Conservation (phyloP, 441 rosid species). For the Sinapis alba region DNA sequence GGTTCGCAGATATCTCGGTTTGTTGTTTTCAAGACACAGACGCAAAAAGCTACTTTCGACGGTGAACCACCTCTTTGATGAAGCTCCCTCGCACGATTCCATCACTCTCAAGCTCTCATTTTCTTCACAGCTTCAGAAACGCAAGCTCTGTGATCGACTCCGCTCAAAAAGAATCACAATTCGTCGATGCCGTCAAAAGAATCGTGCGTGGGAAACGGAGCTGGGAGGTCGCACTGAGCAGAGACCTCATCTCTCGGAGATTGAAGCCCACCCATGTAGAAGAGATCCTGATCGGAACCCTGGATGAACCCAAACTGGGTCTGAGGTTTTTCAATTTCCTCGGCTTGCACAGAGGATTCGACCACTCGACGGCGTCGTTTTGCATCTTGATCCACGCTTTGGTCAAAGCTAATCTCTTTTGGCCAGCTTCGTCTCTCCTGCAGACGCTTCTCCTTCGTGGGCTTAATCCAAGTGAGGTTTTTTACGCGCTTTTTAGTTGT, state of each 20-base stretch:
- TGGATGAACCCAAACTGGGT: conserved; percentile 76
- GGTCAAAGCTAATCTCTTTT: conserved; percentile 52
- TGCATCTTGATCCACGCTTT: conserved; percentile 78
- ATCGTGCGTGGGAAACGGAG: conserved; percentile 67
- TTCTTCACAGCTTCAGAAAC: conserved; percentile 24
- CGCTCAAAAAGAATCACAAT: conserved; percentile 40
- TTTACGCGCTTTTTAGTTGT: conserved; percentile 50
- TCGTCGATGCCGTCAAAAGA: conserved; percentile 48
- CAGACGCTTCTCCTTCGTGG: conserved; percentile 75
- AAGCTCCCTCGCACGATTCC: conserved; percentile 42
- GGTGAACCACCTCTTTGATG: conserved; percentile 46
- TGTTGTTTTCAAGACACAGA: neutral
- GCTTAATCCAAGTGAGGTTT: conserved; percentile 59
- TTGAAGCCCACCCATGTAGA: conserved; percentile 69
- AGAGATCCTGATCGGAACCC: conserved; percentile 52
- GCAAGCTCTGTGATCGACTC: conserved; percentile 34
- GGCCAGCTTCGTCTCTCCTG: conserved; percentile 93
- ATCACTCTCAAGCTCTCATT: conserved; percentile 27
- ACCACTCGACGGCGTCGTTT: conserved; percentile 75
- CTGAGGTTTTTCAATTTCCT: conserved; percentile 85
- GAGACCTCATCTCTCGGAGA: conserved; percentile 39
- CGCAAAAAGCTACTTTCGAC: neutral
- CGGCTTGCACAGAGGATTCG: conserved; percentile 68
- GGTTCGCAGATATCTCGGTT: conserved; percentile 27
- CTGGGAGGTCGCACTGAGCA: conserved; percentile 67